A percentile compares a stretch with the other conserved stretches of the same genome.
phyloP scores from a whole-genome alignment of 148 eudicot species.

The Camellia japonica region DNA sequence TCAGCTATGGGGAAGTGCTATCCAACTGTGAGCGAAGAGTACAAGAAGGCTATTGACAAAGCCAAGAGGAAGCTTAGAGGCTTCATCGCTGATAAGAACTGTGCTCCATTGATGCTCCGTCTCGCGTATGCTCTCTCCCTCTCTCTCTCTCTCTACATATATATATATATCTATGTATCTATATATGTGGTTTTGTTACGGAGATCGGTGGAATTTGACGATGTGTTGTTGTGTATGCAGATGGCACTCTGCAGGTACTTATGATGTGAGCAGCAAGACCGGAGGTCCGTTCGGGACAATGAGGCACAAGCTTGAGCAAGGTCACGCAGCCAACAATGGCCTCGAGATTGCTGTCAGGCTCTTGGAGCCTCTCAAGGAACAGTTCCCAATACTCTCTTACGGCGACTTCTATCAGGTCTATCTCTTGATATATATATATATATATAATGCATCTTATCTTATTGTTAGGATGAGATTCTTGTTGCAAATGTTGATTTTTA shows the following conservation, averaged over 20 bases:
- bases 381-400: constrained; percentile 58
- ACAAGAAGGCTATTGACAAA: constrained; percentile 61
- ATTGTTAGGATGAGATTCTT: not conserved
- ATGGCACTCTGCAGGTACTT: constrained; percentile 98
- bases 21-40: constrained; percentile 70
- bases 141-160: not conserved
- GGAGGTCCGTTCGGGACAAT: constrained; percentile 96
- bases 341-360: constrained; percentile 67
- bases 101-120: constrained; percentile 87
- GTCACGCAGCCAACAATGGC: constrained; percentile 69
- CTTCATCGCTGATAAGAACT: constrained; percentile 64
- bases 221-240: constrained; percentile 25
- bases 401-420: constrained; percentile 74
- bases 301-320: constrained; percentile 58
- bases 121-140: constrained; percentile 49
- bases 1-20: constrained; percentile 67
- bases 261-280: constrained; percentile 52
- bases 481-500: not conserved
- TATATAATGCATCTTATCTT: not conserved
- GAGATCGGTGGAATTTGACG: not conserved
- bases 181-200: not conserved
- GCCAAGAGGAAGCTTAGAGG: constrained; percentile 73
- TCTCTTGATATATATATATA: not conserved
- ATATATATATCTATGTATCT: not conserved
- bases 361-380: constrained; percentile 69